These are phyloP conservation scores for Chlamydomonas sphaeroides DNA, from an alignment of 139 green algal genomes.

Conservation along the genomic window DNA sequence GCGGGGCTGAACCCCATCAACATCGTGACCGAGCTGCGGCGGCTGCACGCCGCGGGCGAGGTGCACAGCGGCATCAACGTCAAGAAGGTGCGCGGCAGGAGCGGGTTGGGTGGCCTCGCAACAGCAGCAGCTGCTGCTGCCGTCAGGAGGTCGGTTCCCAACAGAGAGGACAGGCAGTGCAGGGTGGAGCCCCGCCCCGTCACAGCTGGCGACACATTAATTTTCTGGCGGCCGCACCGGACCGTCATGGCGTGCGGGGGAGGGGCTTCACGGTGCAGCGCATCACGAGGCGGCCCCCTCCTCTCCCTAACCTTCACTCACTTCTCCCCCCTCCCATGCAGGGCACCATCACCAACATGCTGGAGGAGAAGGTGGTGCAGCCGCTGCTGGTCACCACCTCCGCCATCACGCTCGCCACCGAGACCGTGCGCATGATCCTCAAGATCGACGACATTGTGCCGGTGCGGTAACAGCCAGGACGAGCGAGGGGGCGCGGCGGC, in stretches of 20 bases:
- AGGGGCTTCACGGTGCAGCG: no score
- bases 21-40: constrained; percentile 97
- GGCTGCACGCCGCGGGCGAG: constrained; percentile 85
- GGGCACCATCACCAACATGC: constrained; percentile 93
- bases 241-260: no score
- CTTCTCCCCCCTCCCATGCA: constrained; percentile 20
- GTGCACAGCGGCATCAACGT: constrained; percentile 78
- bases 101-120: no score
- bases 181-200: no score
- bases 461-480: constrained; percentile 68
- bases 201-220: no score
- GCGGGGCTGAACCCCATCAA: constrained; percentile 96
- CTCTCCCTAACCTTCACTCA: no score
- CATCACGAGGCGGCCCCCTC: no score
- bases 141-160: no score
- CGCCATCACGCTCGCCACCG: constrained; percentile 92
- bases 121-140: no score
- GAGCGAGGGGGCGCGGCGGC: no score
- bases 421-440: constrained; percentile 97
- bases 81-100: constrained; percentile 77
- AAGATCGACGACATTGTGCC: constrained; percentile 98
- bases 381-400: constrained; percentile 92
- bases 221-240: no score
- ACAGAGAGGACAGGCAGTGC: no score
- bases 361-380: constrained; percentile 96